A percentile compares a stretch with the other conserved stretches of the same genome.
phyloP scores from a whole-genome alignment of 2,329 filamentous ascomycete genomes.

The Mariannaea elegans region DNA sequence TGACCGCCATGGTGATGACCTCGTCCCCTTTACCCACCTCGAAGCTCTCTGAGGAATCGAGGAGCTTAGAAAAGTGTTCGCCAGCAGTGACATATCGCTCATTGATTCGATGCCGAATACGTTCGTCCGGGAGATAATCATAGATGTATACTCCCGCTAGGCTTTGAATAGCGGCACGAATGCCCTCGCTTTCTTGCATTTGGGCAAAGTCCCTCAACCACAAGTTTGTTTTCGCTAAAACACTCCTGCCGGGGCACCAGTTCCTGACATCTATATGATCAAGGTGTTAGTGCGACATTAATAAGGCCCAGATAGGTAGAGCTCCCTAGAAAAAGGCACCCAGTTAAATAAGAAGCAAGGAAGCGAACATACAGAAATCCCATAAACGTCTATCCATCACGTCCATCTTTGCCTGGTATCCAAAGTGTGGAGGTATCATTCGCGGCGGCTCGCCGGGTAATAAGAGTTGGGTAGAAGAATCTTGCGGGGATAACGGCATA shows the following conservation, averaged over 20 bases:
- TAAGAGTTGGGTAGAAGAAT: constrained; percentile 15
- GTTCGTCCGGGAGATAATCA: constrained; percentile 48
- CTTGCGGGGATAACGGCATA: constrained; percentile 18
- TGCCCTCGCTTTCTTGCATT: constrained; percentile 48
- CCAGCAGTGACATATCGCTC: constrained; percentile 44
- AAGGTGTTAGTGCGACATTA: constrained; percentile 6
- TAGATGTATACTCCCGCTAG: constrained; percentile 53
- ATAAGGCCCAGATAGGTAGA: neutral
- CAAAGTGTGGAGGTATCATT: constrained; percentile 43
- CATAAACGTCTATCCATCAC: constrained; percentile 45
- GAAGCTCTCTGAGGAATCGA: constrained; percentile 35
- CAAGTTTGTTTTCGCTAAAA: constrained; percentile 49
- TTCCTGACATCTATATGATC: constrained; percentile 45
- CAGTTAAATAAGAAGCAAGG: neutral
- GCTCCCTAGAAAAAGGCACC: neutral
- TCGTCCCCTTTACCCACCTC: constrained; percentile 41
- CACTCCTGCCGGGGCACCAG: constrained; percentile 52
- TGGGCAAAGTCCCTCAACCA: constrained; percentile 52
- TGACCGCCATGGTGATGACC: constrained; percentile 48
- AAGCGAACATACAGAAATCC: constrained; percentile 46
- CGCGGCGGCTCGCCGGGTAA: constrained; percentile 35
- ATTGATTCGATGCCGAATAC: constrained; percentile 46
- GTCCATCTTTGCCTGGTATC: constrained; percentile 46
- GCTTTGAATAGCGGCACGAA: constrained; percentile 50
- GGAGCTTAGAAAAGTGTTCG: constrained; percentile 41